Evolutionary conservation across 2,329 filamentous ascomycete genomes (phyloP).

Genomic region (Teratosphaeriaceae sp.): DNA sequence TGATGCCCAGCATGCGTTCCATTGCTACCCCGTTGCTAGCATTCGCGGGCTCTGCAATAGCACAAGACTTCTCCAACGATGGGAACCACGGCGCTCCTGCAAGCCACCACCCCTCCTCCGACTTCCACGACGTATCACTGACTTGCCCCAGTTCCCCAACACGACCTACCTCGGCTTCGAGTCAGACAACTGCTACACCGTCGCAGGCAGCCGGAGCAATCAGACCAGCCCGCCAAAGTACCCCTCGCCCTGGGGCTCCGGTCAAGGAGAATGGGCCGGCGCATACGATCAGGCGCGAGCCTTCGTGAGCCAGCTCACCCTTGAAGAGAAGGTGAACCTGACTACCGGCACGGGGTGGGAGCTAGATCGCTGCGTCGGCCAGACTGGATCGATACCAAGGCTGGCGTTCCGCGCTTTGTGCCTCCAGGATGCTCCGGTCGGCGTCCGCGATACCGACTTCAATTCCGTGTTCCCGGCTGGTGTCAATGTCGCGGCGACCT

Average conservation of each 20-base stretch:
- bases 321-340: conserved; percentile 87
- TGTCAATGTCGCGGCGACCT: conserved; percentile 75
- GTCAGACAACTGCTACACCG: conserved; percentile 18
- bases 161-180: conserved; percentile 17
- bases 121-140: not conserved
- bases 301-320: conserved; percentile 77
- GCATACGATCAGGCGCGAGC: conserved; percentile 69
- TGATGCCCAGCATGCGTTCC: conserved; percentile 5
- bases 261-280: conserved; percentile 64
- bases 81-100: conserved; percentile 8
- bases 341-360: conserved; percentile 81
- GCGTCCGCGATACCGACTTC: conserved; percentile 71
- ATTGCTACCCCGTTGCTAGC: conserved; percentile 7
- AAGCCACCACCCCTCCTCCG: not conserved
- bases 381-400: conserved; percentile 63
- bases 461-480: conserved; percentile 75
- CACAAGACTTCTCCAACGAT: conserved; percentile 6
- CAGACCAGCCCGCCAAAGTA: conserved; percentile 60
- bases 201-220: conserved; percentile 22
- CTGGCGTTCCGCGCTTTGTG: conserved; percentile 67
- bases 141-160: conserved; percentile 16
- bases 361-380: conserved; percentile 68
- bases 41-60: conserved; percentile 2
- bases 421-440: conserved; percentile 77
- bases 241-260: conserved; percentile 80